Percentiles rank a stretch among this genome's conserved stretches.
phyloP scores from a whole-genome alignment of 495 filamentous ascomycete genomes.

The Hypoxylon fuscum region DNA sequence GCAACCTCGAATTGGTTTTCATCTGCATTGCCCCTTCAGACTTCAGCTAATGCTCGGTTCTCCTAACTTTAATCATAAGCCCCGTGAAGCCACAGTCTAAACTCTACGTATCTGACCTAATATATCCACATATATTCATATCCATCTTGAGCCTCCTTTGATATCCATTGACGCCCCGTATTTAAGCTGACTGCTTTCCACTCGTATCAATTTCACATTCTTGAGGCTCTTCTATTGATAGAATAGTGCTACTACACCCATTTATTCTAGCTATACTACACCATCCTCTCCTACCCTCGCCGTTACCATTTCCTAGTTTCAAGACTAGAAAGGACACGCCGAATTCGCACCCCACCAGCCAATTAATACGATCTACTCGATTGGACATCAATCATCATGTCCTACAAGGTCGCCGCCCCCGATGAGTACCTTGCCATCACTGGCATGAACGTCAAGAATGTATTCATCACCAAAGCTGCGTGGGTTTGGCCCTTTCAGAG shows the following conservation, averaged over 20 bases:
- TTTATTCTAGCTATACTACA: conserved; percentile 13
- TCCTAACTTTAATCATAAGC: too few relatives aligned
- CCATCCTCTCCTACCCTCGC: background rate
- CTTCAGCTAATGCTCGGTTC: background rate
- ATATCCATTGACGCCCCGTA: background rate
- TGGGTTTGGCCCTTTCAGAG: conserved; percentile 74
- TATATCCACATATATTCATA: too few relatives aligned
- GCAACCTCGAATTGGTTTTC: too few relatives aligned
- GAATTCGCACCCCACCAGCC: background rate
- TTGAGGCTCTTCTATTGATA: background rate
- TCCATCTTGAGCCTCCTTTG: conserved; percentile 1
- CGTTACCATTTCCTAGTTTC: background rate
- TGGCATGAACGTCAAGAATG: conserved; percentile 73
- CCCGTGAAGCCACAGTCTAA: too few relatives aligned
- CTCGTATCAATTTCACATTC: background rate
- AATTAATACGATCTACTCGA: background rate
- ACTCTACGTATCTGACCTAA: too few relatives aligned
- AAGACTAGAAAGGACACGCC: background rate
- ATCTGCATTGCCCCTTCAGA: background rate
- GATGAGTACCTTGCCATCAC: conserved; percentile 82
- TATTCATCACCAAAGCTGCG: conserved; percentile 77
- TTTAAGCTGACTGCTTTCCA: background rate
- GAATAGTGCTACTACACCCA: conserved; percentile 17
- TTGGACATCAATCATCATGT: conserved; percentile 44
- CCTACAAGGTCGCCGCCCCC: conserved; percentile 58